Conservation (phyloP, 257 asterid species). For the Gynochthodes officinalis region DNA sequence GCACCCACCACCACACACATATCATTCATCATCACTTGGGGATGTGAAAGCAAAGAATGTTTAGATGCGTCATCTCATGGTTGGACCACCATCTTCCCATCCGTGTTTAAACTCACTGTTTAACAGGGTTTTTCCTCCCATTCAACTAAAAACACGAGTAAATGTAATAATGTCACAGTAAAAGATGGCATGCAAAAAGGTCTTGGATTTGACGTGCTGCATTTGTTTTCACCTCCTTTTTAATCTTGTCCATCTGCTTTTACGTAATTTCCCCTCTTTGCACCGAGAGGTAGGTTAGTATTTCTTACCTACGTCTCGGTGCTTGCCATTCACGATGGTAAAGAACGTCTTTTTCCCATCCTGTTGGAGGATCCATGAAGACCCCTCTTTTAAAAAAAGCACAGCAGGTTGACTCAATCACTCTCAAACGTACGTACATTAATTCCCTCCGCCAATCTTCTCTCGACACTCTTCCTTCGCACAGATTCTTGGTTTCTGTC, state of each 20-base stretch:
- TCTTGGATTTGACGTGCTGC: conserved; percentile 52
- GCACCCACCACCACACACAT: conserved; percentile 23
- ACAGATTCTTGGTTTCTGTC: not conserved
- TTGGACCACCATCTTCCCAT: no score
- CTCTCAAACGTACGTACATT: not conserved
- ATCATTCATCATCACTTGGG: conserved; percentile 28
- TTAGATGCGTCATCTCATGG: conserved; percentile 10
- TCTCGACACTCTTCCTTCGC: not conserved
- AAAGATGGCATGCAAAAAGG: conserved; percentile 39
- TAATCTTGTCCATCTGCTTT: conserved; percentile 37
- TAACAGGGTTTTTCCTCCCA: no score
- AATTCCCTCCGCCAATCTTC: not conserved
- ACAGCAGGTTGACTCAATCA: conserved; percentile 21
- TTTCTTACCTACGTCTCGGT: no score
- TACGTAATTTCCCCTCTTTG: conserved; percentile 28
- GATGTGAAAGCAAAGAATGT: conserved; percentile 9
- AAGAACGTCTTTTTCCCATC: conserved; percentile 43
- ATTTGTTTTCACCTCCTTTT: conserved; percentile 43
- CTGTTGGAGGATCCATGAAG: conserved; percentile 45
- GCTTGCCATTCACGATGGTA: not conserved
- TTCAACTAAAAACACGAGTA: no score
- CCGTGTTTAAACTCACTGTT: no score
- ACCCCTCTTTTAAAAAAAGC: conserved; percentile 7
- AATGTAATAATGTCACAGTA: no score
- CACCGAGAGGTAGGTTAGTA: no score